phyloP scores from a whole-genome alignment of 2,329 filamentous ascomycete species.

The Fusarium anguioides region DNA sequence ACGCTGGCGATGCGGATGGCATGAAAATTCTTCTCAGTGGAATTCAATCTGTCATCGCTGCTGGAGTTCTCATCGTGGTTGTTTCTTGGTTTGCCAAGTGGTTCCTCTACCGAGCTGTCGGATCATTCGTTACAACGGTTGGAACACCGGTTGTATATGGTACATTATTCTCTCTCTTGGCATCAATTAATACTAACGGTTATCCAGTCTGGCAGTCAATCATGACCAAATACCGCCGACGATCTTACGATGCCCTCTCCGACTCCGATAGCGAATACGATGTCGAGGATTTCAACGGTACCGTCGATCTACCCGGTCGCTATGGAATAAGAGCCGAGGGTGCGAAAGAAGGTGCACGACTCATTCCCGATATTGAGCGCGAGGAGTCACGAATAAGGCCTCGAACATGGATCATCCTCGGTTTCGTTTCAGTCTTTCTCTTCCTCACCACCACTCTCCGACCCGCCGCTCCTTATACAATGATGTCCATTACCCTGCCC shows the following conservation, averaged over 20 bases:
- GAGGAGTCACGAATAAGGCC: slow-evolving; percentile 14
- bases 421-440: slow-evolving; percentile 9
- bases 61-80: slow-evolving; percentile 38
- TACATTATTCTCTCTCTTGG: background rate
- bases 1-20: slow-evolving; percentile 47
- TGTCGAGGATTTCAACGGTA: slow-evolving; percentile 5
- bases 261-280: slow-evolving; percentile 36
- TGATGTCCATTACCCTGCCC: slow-evolving; percentile 50
- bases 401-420: slow-evolving; percentile 20
- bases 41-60: slow-evolving; percentile 39
- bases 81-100: slow-evolving; percentile 43
- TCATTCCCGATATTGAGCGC: slow-evolving; percentile 20
- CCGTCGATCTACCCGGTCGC: no score
- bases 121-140: slow-evolving; percentile 35
- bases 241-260: slow-evolving; percentile 31
- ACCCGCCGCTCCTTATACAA: slow-evolving; percentile 46
- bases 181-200: slow-evolving; percentile 5
- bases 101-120: slow-evolving; percentile 39
- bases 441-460: slow-evolving; percentile 39
- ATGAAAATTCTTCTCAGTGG: slow-evolving; percentile 50
- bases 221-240: slow-evolving; percentile 13
- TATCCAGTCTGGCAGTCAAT: slow-evolving; percentile 27
- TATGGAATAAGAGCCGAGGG: slow-evolving; percentile 7
- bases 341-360: slow-evolving; percentile 20
- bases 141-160: slow-evolving; percentile 37